Conservation (phyloP, 164 flowering plant genomes). For the Kingdonia uniflora region DNA sequence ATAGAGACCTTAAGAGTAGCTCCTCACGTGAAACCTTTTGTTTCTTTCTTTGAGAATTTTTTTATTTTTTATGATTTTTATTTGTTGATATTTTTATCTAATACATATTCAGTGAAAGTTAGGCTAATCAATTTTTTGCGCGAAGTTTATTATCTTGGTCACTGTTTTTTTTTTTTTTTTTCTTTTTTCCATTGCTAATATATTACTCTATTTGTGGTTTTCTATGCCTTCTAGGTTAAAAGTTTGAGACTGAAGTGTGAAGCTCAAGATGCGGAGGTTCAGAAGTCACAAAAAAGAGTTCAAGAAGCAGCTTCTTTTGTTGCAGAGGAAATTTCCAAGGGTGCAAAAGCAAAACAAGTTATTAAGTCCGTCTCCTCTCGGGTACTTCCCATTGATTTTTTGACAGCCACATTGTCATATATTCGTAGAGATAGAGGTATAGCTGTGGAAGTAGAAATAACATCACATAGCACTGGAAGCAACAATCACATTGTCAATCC, state of each 20-base stretch:
- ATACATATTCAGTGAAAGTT: too few relatives aligned
- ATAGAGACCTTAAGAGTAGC: too few relatives aligned
- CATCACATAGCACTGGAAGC: too few relatives aligned
- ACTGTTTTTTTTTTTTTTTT: too few relatives aligned
- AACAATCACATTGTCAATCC: too few relatives aligned
- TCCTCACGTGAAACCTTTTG: too few relatives aligned
- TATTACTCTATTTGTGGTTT: background rate
- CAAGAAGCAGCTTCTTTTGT: conserved; percentile 33
- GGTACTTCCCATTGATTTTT: conserved; percentile 26
- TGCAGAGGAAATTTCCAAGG: conserved; percentile 41
- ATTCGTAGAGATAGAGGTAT: background rate
- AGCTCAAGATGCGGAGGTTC: conserved; percentile 50
- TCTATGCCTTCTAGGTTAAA: conserved; percentile 35
- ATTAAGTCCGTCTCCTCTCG: conserved; percentile 40
- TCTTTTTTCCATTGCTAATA: too few relatives aligned
- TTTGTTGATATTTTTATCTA: too few relatives aligned
- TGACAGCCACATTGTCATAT: background rate
- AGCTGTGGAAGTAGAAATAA: background rate
- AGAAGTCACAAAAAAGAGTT: conserved; percentile 31
- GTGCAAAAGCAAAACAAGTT: conserved; percentile 35
- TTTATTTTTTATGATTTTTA: too few relatives aligned
- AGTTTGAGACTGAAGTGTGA: conserved; percentile 53
- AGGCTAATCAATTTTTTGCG: too few relatives aligned
- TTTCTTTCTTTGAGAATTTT: too few relatives aligned
- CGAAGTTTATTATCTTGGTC: too few relatives aligned